Base-by-base conservation (phyloP, 2,329 filamentous ascomycete genomes). In the Diplocarpon mali region DNA sequence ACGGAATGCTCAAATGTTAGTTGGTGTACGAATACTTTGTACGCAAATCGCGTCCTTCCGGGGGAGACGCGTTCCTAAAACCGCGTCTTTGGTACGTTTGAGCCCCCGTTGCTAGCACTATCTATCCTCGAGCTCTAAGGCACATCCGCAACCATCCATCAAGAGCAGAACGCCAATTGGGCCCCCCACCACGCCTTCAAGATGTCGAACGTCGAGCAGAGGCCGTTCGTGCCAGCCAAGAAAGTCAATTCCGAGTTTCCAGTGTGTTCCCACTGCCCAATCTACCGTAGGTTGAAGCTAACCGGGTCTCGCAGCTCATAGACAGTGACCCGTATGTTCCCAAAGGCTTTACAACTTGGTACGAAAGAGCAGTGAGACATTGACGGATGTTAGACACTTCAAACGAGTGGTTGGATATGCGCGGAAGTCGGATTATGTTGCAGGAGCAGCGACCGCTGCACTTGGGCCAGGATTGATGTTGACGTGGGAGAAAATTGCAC, bases 301-400 rank as follows among this genome's bases (percentile, higher is more conserved):
- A 63, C 53, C n/a, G 59, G 48, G 45, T 35, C 61, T 61, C 56
- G 55, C 69, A 98, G 92, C 84, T 96, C 70, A 96, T 98, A 68
- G 92, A 98, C 73, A 93, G 86, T 71, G 92, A 98, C 69, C 92
- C 92, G 89, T 95, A 89, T 64, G 82, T 51, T 45, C 47, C 55
- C 46, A 47, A n/a, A n/a, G 35, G 43, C 28, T 38, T 20, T 20
- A 39, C 32, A 32, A 32, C 24, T 53, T 5, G 20, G 15, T 24
- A 11, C 38, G 47, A n/a, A 15, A 35, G 27, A 35, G 48, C 7
- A 34, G 31, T 24, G 34, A 16, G 30, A 36, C 47, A 70, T 57
- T 60, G 57, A 55, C 56, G 53, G 20, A 16, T 49, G 45, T 42
- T 58, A 94, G 87, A 60, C 92, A 98, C 68, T 83, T 96, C 67